Conservation (phyloP, 2,329 filamentous ascomycete species). For the Colletotrichum sp. region DNA sequence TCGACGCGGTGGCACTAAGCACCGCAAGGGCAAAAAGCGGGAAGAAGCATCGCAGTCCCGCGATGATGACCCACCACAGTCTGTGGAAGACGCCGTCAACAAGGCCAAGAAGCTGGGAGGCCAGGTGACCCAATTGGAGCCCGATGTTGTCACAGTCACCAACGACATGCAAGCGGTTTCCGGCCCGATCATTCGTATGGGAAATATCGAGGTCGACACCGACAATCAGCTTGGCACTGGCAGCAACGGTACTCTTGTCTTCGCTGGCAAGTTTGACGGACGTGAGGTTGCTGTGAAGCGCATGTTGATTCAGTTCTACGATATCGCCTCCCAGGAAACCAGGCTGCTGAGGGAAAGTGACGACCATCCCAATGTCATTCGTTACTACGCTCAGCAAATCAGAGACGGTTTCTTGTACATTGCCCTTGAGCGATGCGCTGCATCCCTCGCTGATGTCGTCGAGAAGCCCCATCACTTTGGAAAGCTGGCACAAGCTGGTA, state of each 20-base stretch:
- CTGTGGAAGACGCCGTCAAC: conserved; percentile 67
- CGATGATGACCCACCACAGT: conserved; percentile 50
- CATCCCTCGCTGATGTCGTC: conserved; percentile 89
- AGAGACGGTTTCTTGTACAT: conserved; percentile 94
- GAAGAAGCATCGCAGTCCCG: conserved; percentile 55
- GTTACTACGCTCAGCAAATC: conserved; percentile 92
- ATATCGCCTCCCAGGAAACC: conserved; percentile 94
- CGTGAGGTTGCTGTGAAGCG: conserved; percentile 94
- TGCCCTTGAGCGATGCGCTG: conserved; percentile 90
- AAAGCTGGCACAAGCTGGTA: conserved; percentile 73
- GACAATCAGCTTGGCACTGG: conserved; percentile 74
- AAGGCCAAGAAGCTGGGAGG: conserved; percentile 62
- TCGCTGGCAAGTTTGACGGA: conserved; percentile 91
- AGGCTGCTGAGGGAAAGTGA: conserved; percentile 90
- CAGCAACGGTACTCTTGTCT: conserved; percentile 97
- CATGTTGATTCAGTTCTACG: conserved; percentile 95
- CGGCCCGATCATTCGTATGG: conserved; percentile 64
- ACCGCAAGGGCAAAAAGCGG: conserved; percentile 62
- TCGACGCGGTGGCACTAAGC: conserved; percentile 73
- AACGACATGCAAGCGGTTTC: conserved; percentile 65
- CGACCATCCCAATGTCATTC: conserved; percentile 94
- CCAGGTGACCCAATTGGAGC: conserved; percentile 58
- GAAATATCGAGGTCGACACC: conserved; percentile 67
- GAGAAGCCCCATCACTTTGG: conserved; percentile 73
- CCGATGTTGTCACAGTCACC: conserved; percentile 64